These are phyloP conservation scores for Phytophthora ohioensis DNA, from an alignment of 352 stramenopile species.

Conservation along the genomic window DNA sequence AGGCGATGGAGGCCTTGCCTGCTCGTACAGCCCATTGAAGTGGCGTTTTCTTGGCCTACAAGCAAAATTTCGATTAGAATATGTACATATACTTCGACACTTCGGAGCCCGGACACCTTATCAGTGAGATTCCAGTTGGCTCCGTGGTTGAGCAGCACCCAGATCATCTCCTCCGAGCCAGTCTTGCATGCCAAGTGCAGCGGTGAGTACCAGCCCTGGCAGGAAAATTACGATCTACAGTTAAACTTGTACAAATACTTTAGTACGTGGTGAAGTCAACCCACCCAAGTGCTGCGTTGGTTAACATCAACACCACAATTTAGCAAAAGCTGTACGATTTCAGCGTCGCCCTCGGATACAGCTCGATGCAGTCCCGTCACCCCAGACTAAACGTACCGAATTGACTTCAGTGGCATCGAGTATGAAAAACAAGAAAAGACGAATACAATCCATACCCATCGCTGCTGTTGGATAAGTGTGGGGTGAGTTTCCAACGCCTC, in stretches of 20 bases:
- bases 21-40: constrained; percentile 75
- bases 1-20: constrained; percentile 75
- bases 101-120: constrained; percentile 49
- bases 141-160: constrained; percentile 65
- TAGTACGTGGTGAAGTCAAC: neutral
- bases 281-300: constrained; percentile 69
- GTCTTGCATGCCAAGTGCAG: constrained; percentile 81
- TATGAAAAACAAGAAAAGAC: neutral
- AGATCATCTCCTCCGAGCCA: constrained; percentile 70
- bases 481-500: constrained; percentile 44
- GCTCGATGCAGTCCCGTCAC: constrained; percentile 73
- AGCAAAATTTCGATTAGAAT: neutral
- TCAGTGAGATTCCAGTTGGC: constrained; percentile 65
- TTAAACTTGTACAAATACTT: no score
- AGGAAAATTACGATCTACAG: neutral
- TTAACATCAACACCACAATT: constrained; percentile 58
- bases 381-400: constrained; percentile 54
- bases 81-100: neutral
- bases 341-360: constrained; percentile 49
- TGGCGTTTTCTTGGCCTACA: constrained; percentile 68
- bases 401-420: constrained; percentile 1
- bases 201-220: constrained; percentile 78
- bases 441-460: constrained; percentile 55
- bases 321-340: constrained; percentile 61
- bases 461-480: constrained; percentile 48